Evolutionary conservation across 1,284 basidiomycete species (phyloP), one percentile per base, ranked within the genome.

Genomic region (Naganishia liquefaciens): DNA sequence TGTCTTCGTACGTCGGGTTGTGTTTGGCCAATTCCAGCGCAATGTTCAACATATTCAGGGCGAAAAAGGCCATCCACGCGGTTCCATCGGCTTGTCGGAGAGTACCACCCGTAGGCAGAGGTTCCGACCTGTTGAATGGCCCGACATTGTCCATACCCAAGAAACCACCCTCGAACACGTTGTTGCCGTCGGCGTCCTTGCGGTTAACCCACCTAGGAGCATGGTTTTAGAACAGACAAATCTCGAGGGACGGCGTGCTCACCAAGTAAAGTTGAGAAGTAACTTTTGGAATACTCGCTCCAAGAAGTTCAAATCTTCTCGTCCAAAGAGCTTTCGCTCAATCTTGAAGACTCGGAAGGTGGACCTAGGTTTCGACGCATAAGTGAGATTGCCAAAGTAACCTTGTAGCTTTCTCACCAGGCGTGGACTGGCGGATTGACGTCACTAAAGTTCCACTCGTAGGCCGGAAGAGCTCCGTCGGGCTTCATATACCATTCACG

Each of bases 11-110:
- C 1, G 93, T 92, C 3, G 88, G 83, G 76, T 99, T 99, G 79
- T 98, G 93, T 81, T 98, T 97, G 58, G 95, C 95, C 42, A 99
- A 83, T 79, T 99, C 95, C 54, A 99, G 85, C 0, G 95, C 93
- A 78, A 99, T 98, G 78, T 90, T 95, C 76, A 99, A 89, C 93
- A 98, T 98, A 75, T 95, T 95, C 67, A 98, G 80, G 71, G 88
- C 91, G 78, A 95, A 99, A 82, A 98, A 98, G 30, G 92, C 94
- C 95, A 99, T 99, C 95, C 95, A 98, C 0, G 93, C 91, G 5
- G 95, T 98, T 19, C 94, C 95, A 77, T 98, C 95, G 9, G 95
- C 93, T 80, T 99, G 95, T 62, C 94, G 92, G 63, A 99, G 82
- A 15, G 79, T 84, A 11, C 93, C 93, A 54, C 94, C 95, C 1